Evolutionary conservation across 345 rosid species (phyloP).

Genomic region (Excoecaria agallocha): DNA sequence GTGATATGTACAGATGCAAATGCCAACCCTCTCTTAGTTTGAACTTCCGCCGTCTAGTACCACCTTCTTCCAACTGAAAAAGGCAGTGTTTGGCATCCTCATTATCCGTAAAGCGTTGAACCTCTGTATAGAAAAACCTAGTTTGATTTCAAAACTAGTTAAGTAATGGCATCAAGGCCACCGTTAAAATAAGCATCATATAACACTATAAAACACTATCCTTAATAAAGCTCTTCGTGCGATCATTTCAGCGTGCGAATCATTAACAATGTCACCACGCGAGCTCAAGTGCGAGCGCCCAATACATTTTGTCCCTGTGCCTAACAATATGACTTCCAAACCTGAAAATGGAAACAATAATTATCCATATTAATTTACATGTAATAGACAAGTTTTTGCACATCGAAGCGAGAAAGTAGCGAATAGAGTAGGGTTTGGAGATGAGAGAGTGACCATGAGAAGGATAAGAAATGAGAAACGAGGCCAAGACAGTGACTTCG

Average conservation of each 20-base stretch:
- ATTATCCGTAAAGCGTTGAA: conserved; percentile 35
- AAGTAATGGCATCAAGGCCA: background rate
- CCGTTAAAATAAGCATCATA: background rate
- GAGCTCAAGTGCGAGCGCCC: conserved; percentile 59
- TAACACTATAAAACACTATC: conserved; percentile 20
- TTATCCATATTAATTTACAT: background rate
- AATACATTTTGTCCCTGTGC: conserved; percentile 86
- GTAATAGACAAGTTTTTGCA: background rate
- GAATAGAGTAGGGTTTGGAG: background rate
- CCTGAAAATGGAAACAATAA: conserved; percentile 29
- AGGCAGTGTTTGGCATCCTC: conserved; percentile 26
- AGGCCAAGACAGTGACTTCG: conserved; percentile 74
- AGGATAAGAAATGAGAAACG: conserved; percentile 80
- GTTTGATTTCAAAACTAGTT: conserved; percentile 7
- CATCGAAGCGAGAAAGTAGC: background rate
- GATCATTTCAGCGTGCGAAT: conserved; percentile 86
- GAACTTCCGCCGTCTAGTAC: conserved; percentile 34
- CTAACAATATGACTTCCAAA: conserved; percentile 65
- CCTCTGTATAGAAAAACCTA: conserved; percentile 73
- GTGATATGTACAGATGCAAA: conserved; percentile 80
- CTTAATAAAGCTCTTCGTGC: conserved; percentile 81
- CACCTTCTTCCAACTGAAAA: conserved; percentile 37
- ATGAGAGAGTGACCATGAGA: conserved; percentile 43
- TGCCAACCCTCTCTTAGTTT: conserved; percentile 58
- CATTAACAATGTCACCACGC: conserved; percentile 77